Percentiles rank a stretch among this genome's conserved stretches.
Conservation (phyloP, 2,329 filamentous ascomycete species). For the Aspergillus pseudoviridinutans region DNA sequence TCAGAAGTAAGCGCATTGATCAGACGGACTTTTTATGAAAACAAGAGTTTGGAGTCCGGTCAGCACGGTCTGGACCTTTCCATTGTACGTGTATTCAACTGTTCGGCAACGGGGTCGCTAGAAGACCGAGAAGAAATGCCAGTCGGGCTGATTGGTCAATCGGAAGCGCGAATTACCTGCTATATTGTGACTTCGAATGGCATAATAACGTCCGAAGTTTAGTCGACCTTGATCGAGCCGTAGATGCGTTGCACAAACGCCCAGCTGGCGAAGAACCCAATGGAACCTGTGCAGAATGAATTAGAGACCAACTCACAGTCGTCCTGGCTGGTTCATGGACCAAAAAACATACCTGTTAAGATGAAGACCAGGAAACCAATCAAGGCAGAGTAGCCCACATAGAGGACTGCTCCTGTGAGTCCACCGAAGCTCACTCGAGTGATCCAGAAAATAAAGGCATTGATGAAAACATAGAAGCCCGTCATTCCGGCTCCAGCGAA, state of each 20-base stretch:
- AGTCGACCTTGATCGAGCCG: slow-evolving; percentile 97
- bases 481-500: slow-evolving; percentile 90
- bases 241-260: slow-evolving; percentile 93
- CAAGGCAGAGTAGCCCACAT: slow-evolving; percentile 86
- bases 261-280: slow-evolving; percentile 95
- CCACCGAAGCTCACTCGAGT: slow-evolving; percentile 83
- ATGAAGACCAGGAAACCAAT: slow-evolving; percentile 91
- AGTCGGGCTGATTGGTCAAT: neutral
- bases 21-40: too few species aligned
- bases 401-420: slow-evolving; percentile 81
- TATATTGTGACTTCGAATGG: neutral
- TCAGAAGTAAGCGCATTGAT: too few species aligned
- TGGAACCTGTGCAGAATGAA: slow-evolving; percentile 62
- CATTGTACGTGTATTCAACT: too few species aligned
- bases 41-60: too few species aligned
- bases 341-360: slow-evolving; percentile 69
- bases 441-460: slow-evolving; percentile 86
- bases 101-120: too few species aligned
- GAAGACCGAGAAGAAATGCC: neutral
- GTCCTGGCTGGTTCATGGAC: neutral
- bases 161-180: neutral
- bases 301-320: neutral
- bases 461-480: slow-evolving; percentile 85
- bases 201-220: slow-evolving; percentile 15
- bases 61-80: too few species aligned